Conservation (phyloP, 352 stramenopile species). For the Aphanomyces stellatus region DNA sequence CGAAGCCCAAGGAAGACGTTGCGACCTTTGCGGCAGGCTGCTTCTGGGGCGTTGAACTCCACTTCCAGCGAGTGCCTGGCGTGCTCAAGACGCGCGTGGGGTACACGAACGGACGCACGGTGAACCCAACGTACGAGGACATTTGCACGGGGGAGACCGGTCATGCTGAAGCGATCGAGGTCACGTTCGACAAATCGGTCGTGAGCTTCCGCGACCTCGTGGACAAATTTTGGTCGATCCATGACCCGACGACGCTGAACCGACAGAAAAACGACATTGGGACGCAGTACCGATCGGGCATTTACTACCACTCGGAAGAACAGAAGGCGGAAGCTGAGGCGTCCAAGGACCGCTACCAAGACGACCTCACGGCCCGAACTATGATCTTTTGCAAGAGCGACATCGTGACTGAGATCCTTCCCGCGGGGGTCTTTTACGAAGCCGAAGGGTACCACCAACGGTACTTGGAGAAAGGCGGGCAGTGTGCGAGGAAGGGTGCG, state of each 20-base stretch:
- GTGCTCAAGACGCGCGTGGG: conserved; percentile 88
- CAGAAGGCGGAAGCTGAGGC: conserved; percentile 65
- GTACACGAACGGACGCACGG: conserved; percentile 61
- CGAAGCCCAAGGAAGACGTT: conserved; percentile 28
- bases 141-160: conserved; percentile 89
- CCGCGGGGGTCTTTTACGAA: conserved; percentile 82
- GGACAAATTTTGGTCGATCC: conserved; percentile 75
- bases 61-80: conserved; percentile 90
- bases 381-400: not conserved
- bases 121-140: conserved; percentile 92
- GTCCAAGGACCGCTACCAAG: conserved; percentile 35
- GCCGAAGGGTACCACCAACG: conserved; percentile 95
- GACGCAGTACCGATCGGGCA: conserved; percentile 93
- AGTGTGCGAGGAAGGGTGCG: conserved; percentile 89
- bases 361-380: not conserved
- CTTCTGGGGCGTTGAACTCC: conserved; percentile 97
- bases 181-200: conserved; percentile 86
- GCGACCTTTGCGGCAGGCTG: conserved; percentile 95
- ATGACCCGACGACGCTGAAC: conserved; percentile 90
- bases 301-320: conserved; percentile 91
- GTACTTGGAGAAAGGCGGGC: conserved; percentile 94
- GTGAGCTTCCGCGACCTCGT: conserved; percentile 77
- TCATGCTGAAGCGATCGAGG: conserved; percentile 90
- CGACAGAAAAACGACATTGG: conserved; percentile 83
- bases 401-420: conserved; percentile 89